These are phyloP conservation scores for Gleditsia sinensis DNA, from an alignment of 306 rosid genomes.

Conservation along the genomic window DNA sequence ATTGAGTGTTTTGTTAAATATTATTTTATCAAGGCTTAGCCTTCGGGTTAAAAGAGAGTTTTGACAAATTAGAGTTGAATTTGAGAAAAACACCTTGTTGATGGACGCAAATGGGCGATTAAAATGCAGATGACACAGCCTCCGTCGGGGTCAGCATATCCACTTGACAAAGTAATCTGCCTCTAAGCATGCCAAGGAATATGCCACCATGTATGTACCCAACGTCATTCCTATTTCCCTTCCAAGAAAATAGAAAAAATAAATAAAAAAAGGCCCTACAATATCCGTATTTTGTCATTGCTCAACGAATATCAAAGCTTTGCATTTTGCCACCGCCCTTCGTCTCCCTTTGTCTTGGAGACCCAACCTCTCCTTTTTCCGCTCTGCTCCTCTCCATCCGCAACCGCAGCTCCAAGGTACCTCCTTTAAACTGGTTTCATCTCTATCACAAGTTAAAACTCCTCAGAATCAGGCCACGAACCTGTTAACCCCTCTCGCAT, in stretches of 20 bases:
- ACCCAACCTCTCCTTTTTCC: background rate
- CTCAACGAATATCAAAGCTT: background rate
- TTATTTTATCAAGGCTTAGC: no score
- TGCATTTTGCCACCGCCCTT: constrained; percentile 18
- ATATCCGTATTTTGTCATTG: background rate
- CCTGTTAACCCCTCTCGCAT: background rate
- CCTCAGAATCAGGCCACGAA: background rate
- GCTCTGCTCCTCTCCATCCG: constrained; percentile 3
- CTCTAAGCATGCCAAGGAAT: background rate
- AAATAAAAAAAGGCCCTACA: background rate
- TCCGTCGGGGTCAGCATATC: background rate
- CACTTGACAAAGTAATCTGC: background rate
- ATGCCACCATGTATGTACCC: background rate
- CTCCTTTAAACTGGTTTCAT: background rate
- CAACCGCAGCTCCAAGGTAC: constrained; percentile 33
- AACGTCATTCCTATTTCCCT: background rate
- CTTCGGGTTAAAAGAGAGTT: background rate
- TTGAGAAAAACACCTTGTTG: background rate
- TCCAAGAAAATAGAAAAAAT: background rate
- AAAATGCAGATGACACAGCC: background rate
- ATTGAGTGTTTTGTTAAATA: no score
- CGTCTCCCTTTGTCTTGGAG: constrained; percentile 14
- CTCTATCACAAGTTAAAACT: background rate
- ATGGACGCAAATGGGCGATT: background rate
- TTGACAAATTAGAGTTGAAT: background rate